These are phyloP conservation scores for Lachancea lanzarotensis DNA, from an alignment of 805 yeast genomes.

Conservation along the genomic window DNA sequence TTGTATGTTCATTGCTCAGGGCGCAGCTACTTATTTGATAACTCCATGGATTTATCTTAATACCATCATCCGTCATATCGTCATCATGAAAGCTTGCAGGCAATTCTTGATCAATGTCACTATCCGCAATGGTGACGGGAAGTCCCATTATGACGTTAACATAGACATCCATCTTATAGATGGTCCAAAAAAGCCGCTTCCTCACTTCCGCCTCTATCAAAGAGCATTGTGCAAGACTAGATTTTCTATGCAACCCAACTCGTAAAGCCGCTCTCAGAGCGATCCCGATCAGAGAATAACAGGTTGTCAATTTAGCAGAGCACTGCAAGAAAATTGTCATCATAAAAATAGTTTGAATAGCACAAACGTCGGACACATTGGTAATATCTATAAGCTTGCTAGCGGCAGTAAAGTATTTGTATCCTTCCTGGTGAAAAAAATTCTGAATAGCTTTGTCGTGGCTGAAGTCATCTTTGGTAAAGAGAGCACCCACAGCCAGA, in stretches of 20 bases:
- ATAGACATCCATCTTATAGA: slow-evolving; percentile 85
- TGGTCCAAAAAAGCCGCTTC: slow-evolving; percentile 82
- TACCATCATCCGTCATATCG: slow-evolving; percentile 63
- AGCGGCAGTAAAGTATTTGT: slow-evolving; percentile 73
- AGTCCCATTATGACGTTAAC: slow-evolving; percentile 81
- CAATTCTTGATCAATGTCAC: slow-evolving; percentile 80
- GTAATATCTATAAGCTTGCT: slow-evolving; percentile 73
- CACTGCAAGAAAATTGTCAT: slow-evolving; percentile 80
- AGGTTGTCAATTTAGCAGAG: slow-evolving; percentile 78
- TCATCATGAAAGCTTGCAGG: slow-evolving; percentile 86
- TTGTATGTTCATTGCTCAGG: slow-evolving; percentile 81
- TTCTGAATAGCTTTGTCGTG: slow-evolving; percentile 29
- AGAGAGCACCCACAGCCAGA: slow-evolving; percentile 83
- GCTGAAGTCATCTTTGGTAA: slow-evolving; percentile 46
- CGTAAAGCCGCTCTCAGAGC: slow-evolving; percentile 77
- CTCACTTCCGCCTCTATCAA: slow-evolving; percentile 79
- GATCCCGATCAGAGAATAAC: slow-evolving; percentile 84
- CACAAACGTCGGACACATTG: slow-evolving; percentile 69
- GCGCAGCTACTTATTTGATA: slow-evolving; percentile 59
- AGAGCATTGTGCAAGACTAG: slow-evolving; percentile 51
- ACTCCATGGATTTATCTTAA: slow-evolving; percentile 42
- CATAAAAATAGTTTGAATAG: slow-evolving; percentile 84
- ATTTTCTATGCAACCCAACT: slow-evolving; percentile 75
- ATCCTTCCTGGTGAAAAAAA: slow-evolving; percentile 65
- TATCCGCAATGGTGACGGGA: slow-evolving; percentile 69